Evolutionary conservation across 169 alveolate species (phyloP), one percentile per base, ranked within the genome.

Genomic region (Miamiensis avidus): DNA sequence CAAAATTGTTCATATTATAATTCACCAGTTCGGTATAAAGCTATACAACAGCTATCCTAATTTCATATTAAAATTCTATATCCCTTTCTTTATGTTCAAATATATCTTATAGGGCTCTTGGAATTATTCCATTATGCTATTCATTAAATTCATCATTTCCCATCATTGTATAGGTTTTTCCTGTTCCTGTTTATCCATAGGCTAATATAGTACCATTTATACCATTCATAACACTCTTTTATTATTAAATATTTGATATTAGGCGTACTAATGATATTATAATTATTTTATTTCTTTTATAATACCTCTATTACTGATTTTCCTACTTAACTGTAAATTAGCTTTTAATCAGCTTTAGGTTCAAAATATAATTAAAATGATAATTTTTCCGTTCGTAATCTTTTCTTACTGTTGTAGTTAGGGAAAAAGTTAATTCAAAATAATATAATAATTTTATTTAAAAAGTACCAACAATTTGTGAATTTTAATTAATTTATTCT

Each of bases 111-210:
- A 94, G 73, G 31, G 94, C 78, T 85, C 98, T 87, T 25, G 97
- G 97, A 33, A 94, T 93, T 26, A 96, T 93, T 27, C 97, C 98
- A 31, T 94, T 88, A 74, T 20, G 26, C 20, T 49, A 49, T 49
- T 85, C 69, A 65, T 88, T 91, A 76, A 89, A 65, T 69, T 91
- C 86, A 28, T 90, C 34, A 49, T 87, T 82, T 29, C 98, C 98
- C 69, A 93, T 90, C 97, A 96, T 94, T 1, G 97, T 93, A 81
- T 88, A 91, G 28, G 97, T 96, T 92, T 96, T 96, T 6, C 98
- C 97, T 28, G 97, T 94, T 25, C 98, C 98, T 0, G 98, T 96
- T 86, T 94, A 88, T 1, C 98, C 98, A 85, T 96, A 96, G 29
- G 97, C 96, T 82, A 96, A 96, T 11, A 96, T 94, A 4, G 98